Evolutionary conservation across 306 rosid species (phyloP).

Genomic region (Sphenostylis stenocarpa): DNA sequence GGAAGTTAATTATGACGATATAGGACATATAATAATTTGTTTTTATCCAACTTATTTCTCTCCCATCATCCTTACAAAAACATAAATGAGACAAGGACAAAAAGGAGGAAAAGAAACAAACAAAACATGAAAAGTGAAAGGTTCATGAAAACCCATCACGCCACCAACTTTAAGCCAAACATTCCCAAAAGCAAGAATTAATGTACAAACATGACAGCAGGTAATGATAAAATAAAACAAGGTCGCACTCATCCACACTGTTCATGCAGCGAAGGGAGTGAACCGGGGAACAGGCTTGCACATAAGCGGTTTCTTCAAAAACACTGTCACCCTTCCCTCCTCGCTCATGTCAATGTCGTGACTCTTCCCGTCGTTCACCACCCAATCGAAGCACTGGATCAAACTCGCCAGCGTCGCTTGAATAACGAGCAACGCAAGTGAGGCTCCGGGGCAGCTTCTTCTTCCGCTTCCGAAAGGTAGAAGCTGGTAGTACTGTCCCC

Average conservation of each 20-base stretch:
- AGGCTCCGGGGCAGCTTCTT: constrained; percentile 54
- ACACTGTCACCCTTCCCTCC: background rate
- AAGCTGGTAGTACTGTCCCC: constrained; percentile 48
- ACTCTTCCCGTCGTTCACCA: background rate
- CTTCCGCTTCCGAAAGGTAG: constrained; percentile 59
- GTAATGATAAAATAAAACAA: too few species aligned
- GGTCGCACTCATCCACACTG: background rate
- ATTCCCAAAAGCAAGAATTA: too few species aligned
- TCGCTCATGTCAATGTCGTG: background rate
- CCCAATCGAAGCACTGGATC: constrained; percentile 55
- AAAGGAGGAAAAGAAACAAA: too few species aligned
- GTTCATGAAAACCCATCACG: too few species aligned
- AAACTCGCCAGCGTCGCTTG: constrained; percentile 45
- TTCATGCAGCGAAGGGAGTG: constrained; percentile 2
- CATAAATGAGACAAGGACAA: too few species aligned
- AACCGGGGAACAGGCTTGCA: constrained; percentile 39
- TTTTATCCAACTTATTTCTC: too few species aligned
- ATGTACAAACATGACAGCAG: too few species aligned
- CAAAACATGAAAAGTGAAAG: too few species aligned
- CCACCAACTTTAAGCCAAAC: too few species aligned
- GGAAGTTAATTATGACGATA: too few species aligned
- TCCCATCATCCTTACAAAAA: too few species aligned
- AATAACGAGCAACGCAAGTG: constrained; percentile 45
- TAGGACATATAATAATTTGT: too few species aligned
- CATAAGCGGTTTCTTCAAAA: constrained; percentile 34